Evolutionary conservation across 441 rosid genomes (phyloP).

Genomic region (Gossypium gossypioides): DNA sequence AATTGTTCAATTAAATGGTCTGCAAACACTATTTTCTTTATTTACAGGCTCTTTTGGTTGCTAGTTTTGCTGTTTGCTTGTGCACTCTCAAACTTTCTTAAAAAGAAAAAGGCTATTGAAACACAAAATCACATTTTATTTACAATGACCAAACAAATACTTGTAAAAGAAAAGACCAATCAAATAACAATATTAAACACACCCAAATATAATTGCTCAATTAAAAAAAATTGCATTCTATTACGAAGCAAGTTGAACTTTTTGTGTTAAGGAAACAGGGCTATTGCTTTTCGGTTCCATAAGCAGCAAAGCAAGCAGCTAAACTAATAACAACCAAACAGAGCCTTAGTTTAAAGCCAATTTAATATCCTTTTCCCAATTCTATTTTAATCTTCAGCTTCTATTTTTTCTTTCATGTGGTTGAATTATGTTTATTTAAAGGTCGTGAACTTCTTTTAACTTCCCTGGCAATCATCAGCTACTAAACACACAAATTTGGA

Average conservation of each 20-base stretch:
- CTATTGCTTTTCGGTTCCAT: background rate
- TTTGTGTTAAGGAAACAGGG: background rate
- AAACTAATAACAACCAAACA: background rate
- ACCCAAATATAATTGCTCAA: background rate
- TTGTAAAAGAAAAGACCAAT: background rate
- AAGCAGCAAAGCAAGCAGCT: background rate
- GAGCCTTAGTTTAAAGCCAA: background rate
- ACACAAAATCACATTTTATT: background rate
- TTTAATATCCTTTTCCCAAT: background rate
- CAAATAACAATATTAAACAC: background rate
- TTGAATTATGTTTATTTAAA: background rate
- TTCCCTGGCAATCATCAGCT: background rate
- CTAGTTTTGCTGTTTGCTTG: background rate
- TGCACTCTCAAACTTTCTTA: background rate
- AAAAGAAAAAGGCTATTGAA: background rate
- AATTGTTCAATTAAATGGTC: background rate
- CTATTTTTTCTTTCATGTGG: background rate
- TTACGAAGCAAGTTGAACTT: background rate
- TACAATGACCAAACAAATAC: background rate
- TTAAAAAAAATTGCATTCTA: background rate
- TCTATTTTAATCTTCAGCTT: background rate
- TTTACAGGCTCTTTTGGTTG: background rate
- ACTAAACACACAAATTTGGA: constrained; percentile 3
- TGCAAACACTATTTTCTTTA: background rate
- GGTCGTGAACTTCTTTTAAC: background rate